Conservation (phyloP, 768 basidiomycete species). For the Trametopsis cervina region DNA sequence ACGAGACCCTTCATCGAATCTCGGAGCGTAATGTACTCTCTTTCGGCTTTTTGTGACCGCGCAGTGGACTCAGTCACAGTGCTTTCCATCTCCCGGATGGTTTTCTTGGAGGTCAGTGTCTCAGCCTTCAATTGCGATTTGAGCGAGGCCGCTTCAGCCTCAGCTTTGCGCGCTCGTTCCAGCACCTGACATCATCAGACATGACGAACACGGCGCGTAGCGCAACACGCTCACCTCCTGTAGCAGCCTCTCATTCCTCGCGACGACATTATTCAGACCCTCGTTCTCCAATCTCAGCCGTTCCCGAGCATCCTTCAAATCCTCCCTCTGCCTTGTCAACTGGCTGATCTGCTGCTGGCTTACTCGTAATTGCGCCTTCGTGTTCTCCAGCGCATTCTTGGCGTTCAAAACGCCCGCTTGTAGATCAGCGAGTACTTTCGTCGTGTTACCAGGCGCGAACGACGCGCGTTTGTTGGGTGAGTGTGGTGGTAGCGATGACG, state of each 20-base stretch:
- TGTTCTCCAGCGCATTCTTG: constrained; percentile 78
- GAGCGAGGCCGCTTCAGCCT: constrained; percentile 61
- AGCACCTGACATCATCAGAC: constrained; percentile 31
- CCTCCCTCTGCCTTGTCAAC: constrained; percentile 79
- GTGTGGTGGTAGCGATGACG: constrained; percentile 31
- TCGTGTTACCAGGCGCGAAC: constrained; percentile 72
- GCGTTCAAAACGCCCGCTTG: constrained; percentile 79
- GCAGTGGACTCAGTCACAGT: constrained; percentile 68
- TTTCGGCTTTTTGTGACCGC: constrained; percentile 71
- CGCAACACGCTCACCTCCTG: constrained; percentile 56
- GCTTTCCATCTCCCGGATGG: constrained; percentile 74
- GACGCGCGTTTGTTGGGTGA: constrained; percentile 49
- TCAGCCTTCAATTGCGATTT: constrained; percentile 72
- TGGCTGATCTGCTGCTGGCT: constrained; percentile 81
- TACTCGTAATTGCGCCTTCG: constrained; percentile 72
- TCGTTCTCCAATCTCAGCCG: constrained; percentile 80
- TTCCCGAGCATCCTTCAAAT: constrained; percentile 83
- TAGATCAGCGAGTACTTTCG: constrained; percentile 82
- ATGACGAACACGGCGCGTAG: not conserved
- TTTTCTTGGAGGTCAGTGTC: constrained; percentile 64
- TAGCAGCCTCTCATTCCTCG: constrained; percentile 77
- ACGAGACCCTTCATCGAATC: constrained; percentile 70
- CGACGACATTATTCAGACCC: constrained; percentile 80
- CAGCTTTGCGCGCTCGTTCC: constrained; percentile 81
- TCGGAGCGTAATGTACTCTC: constrained; percentile 75